Evolutionary conservation across 139 green algal species (phyloP), one percentile per base, ranked within the genome.

Genomic region (Volvox reticuliferus): DNA sequence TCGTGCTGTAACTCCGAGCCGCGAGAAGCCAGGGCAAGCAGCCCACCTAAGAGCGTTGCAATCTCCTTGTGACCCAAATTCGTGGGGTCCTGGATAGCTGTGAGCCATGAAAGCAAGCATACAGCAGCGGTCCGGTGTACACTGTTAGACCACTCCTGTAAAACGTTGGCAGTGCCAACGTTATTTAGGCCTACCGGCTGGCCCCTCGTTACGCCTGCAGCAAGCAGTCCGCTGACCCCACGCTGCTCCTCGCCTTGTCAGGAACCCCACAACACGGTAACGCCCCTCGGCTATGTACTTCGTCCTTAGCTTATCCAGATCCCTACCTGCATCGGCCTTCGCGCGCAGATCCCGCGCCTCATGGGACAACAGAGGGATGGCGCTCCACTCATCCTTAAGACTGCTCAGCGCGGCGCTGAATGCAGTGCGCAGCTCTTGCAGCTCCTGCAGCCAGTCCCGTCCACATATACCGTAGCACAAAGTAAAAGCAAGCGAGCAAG

Each of bases 401-500:
- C 20, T 33, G 14, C 17, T 22, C 1, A 91, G 55, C 33, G 87
- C 87, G 6, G 26, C 6, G 21, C 22, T 30, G 28, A 91, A 37
- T 32, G 76, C 76, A 21, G 14, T 63, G 20, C 62, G 76, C 55
- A 91, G 61, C 6, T 44, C 87, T 2, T 33, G 32, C 24, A 86
- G 76, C 61, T 86, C 87, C 87, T 91, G 76, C 36, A 84, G 20
- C 50, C 37, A n/a, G n/a, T n/a, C n/a, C n/a, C n/a, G n/a, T n/a
- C n/a, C n/a, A n/a, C n/a, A n/a, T n/a, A 28, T 73, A 12, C 65
- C 21, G 16, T 5, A 30, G 65, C 12, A 2, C 21, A 73, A 5
- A 55, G 21, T 9, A 26, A 73, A 16, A 73, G 65, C 24, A 24
- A 73, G 12, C 24, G 12, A 73, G 65, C 65, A 73, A 2, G 65